These are phyloP conservation scores for Suillus clintonianus DNA, from an alignment of 768 basidiomycete species.

Conservation along the genomic window DNA sequence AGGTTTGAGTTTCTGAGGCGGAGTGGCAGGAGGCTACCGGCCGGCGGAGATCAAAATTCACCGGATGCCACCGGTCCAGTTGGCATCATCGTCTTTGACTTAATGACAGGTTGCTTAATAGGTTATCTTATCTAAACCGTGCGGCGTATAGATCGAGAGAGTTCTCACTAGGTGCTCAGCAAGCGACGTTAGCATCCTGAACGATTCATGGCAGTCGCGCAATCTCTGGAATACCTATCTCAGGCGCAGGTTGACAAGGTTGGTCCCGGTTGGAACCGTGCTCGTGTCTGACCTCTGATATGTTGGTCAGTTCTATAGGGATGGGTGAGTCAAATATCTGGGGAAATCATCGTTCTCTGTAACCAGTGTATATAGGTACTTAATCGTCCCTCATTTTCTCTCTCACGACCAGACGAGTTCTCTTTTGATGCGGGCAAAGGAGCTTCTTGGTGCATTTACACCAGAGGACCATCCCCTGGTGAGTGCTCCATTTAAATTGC, in stretches of 20 bases:
- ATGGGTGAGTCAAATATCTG: conserved; percentile 47
- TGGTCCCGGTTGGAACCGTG: conserved; percentile 10
- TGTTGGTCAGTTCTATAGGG: conserved; percentile 49
- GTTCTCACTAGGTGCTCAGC: background rate
- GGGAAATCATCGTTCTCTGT: background rate
- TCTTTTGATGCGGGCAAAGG: conserved; percentile 69
- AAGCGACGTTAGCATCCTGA: background rate
- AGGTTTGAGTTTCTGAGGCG: conserved; percentile 9
- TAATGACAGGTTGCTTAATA: background rate
- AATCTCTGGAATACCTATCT: conserved; percentile 47
- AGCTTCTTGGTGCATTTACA: conserved; percentile 78
- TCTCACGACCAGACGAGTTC: conserved; percentile 52
- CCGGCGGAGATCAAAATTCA: conserved; percentile 10
- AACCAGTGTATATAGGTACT: conserved; percentile 54
- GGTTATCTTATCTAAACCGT: background rate
- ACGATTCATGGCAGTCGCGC: background rate
- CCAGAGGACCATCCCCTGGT: conserved; percentile 82
- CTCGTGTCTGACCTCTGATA: background rate
- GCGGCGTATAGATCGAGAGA: background rate
- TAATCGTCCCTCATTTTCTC: conserved; percentile 77
- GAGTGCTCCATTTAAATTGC: conserved; percentile 21
- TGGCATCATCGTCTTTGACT: background rate
- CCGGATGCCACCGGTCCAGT: background rate
- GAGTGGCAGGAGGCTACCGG: conserved; percentile 15
- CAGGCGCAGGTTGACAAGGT: conserved; percentile 62